Evolutionary conservation across 352 stramenopile species (phyloP), one percentile per base, ranked within the genome.

Genomic region (Globisporangium yorkense): DNA sequence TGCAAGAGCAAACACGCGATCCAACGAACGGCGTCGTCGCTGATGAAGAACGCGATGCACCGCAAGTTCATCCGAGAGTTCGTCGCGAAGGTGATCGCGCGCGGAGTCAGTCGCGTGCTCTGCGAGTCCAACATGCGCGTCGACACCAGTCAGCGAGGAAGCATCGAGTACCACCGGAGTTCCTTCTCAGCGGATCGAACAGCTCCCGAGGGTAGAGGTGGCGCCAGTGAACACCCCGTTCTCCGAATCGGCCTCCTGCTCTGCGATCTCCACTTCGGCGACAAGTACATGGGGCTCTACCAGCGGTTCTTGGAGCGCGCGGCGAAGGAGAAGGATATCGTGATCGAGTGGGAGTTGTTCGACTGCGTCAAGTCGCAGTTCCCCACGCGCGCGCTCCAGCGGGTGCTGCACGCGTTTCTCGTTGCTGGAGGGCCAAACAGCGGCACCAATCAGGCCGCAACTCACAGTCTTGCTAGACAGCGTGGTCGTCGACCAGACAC

Each of bases 291-390:
- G 20, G 62, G 67, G 0, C 53, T 79, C 31, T 79, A 79, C 40
- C 71, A 72, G 53, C 67, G 68, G 3, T 68, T 70, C 21, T 63
- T 79, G 7, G 71, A 75, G 18, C 65, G 61, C 0, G 65, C 62
- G 10, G 71, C 65, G 1, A 56, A 49, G 35, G 51, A 70, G 41
- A 54, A 65, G 41, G 59, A 62, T 10, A 24, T 66, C 31, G 48
- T 37, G 5, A 61, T 79, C 13, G 64, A 73, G 59, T 75, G 67
- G 71, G 40, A 67, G 37, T 29, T 75, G 1, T 79, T 79, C 39
- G 67, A 79, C 47, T 79, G 71, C 51, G 31, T 74, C 35, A 65
- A 71, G 37, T 71, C 67, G 5, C 56, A 75, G 24, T 74, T 74
- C 27, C 71, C 71, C 5, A 59, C 71, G 9, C 57, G 57, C 15